Percentiles rank a stretch among this genome's conserved stretches.
Evolutionary conservation across 352 stramenopile species (phyloP).

Genomic region (Hyaloperonospora brassicae): DNA sequence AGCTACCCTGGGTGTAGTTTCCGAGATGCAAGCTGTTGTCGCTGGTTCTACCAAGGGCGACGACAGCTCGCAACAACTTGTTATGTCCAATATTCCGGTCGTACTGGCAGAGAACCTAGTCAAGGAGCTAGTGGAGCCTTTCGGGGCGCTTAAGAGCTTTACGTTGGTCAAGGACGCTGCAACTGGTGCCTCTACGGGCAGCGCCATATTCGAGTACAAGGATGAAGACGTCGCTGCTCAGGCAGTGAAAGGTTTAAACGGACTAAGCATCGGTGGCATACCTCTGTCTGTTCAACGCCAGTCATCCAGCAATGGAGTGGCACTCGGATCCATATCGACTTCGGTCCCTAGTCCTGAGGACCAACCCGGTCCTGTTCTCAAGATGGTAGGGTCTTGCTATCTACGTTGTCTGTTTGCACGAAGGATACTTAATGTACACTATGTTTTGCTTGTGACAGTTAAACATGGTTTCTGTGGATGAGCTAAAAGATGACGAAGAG

Average conservation of each 20-base stretch:
- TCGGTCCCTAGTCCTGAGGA: constrained; percentile 20
- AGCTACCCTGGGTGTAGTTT: constrained; percentile 7
- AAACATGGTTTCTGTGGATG: constrained; percentile 82
- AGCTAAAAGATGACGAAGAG: constrained; percentile 80
- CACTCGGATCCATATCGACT: constrained; percentile 3
- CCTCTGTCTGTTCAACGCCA: constrained; percentile 57
- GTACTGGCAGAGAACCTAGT: constrained; percentile 72
- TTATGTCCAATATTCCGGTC: constrained; percentile 81
- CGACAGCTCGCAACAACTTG: constrained; percentile 31
- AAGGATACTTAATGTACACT: constrained; percentile 1
- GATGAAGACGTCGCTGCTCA: constrained; percentile 45
- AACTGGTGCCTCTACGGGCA: constrained; percentile 49
- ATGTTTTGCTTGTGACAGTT: constrained; percentile 25
- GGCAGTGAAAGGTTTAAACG: constrained; percentile 65
- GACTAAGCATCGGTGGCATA: constrained; percentile 68
- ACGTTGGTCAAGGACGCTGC: constrained; percentile 46
- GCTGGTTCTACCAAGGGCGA: background rate
- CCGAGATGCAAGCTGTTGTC: constrained; percentile 2
- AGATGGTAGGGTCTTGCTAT: constrained; percentile 43
- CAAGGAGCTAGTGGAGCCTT: constrained; percentile 79
- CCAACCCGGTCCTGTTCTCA: constrained; percentile 48
- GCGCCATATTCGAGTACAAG: constrained; percentile 76
- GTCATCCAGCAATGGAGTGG: constrained; percentile 15
- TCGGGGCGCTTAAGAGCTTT: constrained; percentile 65
- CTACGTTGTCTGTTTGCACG: background rate